Evolutionary conservation across 768 basidiomycete species (phyloP), one percentile per base, ranked within the genome.

Genomic region (Tulasnella calospora): DNA sequence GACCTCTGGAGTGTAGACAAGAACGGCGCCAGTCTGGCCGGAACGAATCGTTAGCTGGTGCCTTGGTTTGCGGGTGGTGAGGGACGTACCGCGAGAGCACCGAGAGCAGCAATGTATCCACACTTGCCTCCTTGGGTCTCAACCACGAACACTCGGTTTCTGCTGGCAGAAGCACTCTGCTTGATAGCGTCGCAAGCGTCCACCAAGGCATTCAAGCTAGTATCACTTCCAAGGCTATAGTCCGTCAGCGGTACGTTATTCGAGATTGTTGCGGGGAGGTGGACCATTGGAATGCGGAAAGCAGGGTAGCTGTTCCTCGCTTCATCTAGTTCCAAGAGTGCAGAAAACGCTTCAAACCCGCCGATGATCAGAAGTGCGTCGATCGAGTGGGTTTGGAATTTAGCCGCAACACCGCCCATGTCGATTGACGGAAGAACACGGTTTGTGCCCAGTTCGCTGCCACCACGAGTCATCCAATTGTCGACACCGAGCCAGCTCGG

Each of bases 201-300:
- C 75, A 99, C 96, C 40, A 99, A 87, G 3, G 96, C 96, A 84
- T 99, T 99, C 87, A 99, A 86, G 84, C 93, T 94, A n/a, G 98
- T 99, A 83, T 99, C 98, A 81, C 92, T 93, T 70, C 98, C 98
- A 79, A 99, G 85, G 83, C 94, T 96, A 85, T 94, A 95, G 83
- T 99, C 96, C 72, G 97, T 98, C 87, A 98, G 84, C 3, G 98
- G 98, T 17, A 99, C 98, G 81, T 99, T 99, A 86, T 99, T 99
- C 81, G 94, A 96, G 83, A 99, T 92, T 72, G 96, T 98, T 51
- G 97, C 98, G 1, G 98, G 98, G 12, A 99, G 88, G 83, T 98
- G 96, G 38, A 91, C 92, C 90, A 99, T 94, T 21, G 98, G 98
- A 80, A 99, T 93, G 81, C 95, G 92, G 88, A 99, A 94, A 72